Evolutionary conservation across 371 early-diverging fungal species (phyloP), one percentile per base, ranked within the genome.

Genomic region (Mucor circinelloides): DNA sequence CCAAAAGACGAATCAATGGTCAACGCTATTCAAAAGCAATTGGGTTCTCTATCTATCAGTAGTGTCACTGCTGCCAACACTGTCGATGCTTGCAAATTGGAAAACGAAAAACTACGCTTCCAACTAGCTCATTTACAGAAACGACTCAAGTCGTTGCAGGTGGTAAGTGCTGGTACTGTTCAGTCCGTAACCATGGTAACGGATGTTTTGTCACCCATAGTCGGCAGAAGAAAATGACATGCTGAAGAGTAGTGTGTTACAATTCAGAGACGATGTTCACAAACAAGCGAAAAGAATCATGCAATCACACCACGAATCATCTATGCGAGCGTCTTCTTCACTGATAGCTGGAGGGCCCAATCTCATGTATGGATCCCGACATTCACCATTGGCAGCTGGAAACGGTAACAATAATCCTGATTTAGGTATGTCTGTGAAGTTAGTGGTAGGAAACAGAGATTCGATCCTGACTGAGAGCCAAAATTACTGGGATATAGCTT

Each of bases 261-360:
- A 90, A 66, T 91, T 94, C 64, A 83, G 90, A 28, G 90, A 92
- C 42, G 92, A 93, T 76, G 87, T 93, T 2, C 91, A 91, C 60
- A 87, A 85, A 60, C 91, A 92, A 64, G 90, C 89, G 23, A 81
- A 79, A 52, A 66, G 82, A 9, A 80, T 83, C 12, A 81, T 77
- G 81, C 83, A 81, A 64, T 73, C 73, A 2, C 75, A 73, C 12
- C 81, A 83, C 27, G 81, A 82, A 55, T 62, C 65, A 8, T 52
- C 63, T 12, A 66, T 72, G 66, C 60, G 73, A 46, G 56, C 66
- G 0, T 72, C 73, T 17, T 61, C 72, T 3, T 52, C 52, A 10
- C 52, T 52, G 0, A 27, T 52, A 52, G 52, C 23, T 25, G 52
- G 52, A 27, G 27, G 15, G 1, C 36, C 55, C 17, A 23, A 66